phyloP scores from a whole-genome alignment of 2,329 filamentous ascomycete species.

The Cryphonectria nitschkei region DNA sequence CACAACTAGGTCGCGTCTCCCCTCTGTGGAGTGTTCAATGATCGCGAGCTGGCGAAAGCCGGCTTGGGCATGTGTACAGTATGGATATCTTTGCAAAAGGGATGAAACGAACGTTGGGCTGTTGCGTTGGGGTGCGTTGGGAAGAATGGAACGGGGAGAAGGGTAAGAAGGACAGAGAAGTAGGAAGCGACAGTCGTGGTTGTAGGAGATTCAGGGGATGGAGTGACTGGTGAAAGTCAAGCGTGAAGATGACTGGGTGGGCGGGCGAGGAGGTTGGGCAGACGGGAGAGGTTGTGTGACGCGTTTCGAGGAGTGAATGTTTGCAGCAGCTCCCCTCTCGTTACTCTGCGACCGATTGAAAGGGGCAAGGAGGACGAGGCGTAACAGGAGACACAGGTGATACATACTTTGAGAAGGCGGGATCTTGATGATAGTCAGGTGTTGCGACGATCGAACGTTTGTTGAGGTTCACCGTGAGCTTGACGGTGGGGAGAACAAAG shows the following conservation, averaged over 20 bases:
- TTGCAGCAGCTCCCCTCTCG: slow-evolving; percentile 21
- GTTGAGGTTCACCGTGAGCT: slow-evolving; percentile 18
- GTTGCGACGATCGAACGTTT: background rate
- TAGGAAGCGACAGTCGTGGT: slow-evolving; percentile 12
- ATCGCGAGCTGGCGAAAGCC: slow-evolving; percentile 1
- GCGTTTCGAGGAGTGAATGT: slow-evolving; percentile 27
- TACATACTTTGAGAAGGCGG: slow-evolving; percentile 19
- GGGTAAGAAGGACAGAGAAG: background rate
- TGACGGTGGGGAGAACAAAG: slow-evolving; percentile 13
- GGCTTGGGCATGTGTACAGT: slow-evolving; percentile 15
- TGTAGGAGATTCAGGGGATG: slow-evolving; percentile 1
- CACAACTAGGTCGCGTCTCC: background rate
- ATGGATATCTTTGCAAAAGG: slow-evolving; percentile 7
- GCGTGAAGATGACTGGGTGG: slow-evolving; percentile 17
- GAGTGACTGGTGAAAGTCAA: slow-evolving; percentile 13
- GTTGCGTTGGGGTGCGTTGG: background rate
- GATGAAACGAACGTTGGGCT: slow-evolving; percentile 14
- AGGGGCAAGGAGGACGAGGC: slow-evolving; percentile 23
- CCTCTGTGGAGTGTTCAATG: background rate
- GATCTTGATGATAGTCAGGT: slow-evolving; percentile 12
- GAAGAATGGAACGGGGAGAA: background rate
- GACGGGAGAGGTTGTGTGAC: slow-evolving; percentile 28
- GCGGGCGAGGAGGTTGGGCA: slow-evolving; percentile 21
- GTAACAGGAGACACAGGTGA: slow-evolving; percentile 13
- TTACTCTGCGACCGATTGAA: slow-evolving; percentile 23